These are phyloP conservation scores for Metschnikowia baotianmanensis DNA, from an alignment of 805 yeast genomes.

Conservation along the genomic window DNA sequence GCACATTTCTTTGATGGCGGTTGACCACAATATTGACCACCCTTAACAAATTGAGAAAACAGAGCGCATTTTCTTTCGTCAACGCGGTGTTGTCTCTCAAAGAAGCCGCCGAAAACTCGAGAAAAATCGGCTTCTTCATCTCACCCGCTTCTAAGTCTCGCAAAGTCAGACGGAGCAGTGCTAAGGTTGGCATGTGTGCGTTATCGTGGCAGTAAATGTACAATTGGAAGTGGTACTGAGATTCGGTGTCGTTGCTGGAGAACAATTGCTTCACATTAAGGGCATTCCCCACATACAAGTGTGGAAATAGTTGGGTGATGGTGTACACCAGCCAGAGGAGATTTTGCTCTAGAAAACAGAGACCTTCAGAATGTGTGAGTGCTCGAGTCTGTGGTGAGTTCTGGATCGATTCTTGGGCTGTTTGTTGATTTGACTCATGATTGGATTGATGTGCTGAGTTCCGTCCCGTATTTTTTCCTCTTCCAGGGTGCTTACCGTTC, in stretches of 20 bases:
- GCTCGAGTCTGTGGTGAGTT: background rate
- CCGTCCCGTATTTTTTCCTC: background rate
- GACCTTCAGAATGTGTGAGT: conserved; percentile 7
- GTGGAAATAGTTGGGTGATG: conserved; percentile 26
- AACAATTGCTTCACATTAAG: conserved; percentile 27
- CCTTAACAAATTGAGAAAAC: conserved; percentile 30
- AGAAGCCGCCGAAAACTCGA: conserved; percentile 37
- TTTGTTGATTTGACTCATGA: background rate
- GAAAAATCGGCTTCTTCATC: conserved; percentile 17
- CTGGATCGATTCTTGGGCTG: background rate
- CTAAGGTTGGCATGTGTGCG: conserved; percentile 20
- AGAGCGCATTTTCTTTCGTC: conserved; percentile 25
- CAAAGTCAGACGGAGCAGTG: conserved; percentile 12
- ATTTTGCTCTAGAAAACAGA: conserved; percentile 34
- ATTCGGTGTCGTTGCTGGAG: conserved; percentile 1
- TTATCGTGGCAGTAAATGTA: conserved; percentile 23
- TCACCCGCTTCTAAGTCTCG: conserved; percentile 8
- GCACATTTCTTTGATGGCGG: conserved; percentile 22
- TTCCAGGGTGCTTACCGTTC: background rate
- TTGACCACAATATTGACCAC: conserved; percentile 24
- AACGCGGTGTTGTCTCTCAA: conserved; percentile 21
- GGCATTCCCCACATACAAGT: conserved; percentile 32
- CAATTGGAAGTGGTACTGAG: conserved; percentile 16
- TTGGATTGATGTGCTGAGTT: too few relatives aligned
- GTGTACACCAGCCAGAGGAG: conserved; percentile 34